phyloP scores from a whole-genome alignment of 2,329 filamentous ascomycete genomes.

The Fonsecaea multimorphosa region DNA sequence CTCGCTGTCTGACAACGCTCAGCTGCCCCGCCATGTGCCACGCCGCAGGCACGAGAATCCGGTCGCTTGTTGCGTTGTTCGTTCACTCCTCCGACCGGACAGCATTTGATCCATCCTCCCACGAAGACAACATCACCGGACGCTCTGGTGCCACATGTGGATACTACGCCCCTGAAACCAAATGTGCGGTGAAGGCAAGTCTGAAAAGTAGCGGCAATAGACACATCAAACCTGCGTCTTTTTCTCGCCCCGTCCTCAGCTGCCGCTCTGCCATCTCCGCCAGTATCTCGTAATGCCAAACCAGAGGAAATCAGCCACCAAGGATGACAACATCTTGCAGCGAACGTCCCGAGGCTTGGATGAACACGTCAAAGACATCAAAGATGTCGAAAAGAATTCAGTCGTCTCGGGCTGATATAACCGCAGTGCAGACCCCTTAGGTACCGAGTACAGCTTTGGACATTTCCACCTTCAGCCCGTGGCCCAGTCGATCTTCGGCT shows the following conservation, averaged over 20 bases:
- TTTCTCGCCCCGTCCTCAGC: neutral
- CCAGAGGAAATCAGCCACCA: neutral
- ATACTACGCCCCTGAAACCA: neutral
- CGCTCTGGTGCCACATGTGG: neutral
- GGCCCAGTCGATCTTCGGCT: too few relatives aligned
- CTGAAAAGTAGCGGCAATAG: neutral
- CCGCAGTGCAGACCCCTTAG: neutral
- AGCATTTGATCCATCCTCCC: neutral
- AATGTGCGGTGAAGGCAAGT: slow-evolving; percentile 2
- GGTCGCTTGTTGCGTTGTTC: neutral
- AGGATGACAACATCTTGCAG: neutral
- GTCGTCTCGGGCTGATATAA: neutral
- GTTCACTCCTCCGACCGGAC: neutral
- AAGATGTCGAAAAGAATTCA: neutral
- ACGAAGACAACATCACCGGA: neutral
- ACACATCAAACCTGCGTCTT: neutral
- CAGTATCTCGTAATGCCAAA: neutral
- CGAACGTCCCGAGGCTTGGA: neutral
- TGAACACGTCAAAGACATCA: neutral
- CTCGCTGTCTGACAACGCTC: neutral
- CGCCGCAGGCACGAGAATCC: neutral
- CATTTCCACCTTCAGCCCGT: too few relatives aligned
- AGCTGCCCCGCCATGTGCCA: neutral
- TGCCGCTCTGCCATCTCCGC: neutral
- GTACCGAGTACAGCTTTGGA: too few relatives aligned